Base-by-base conservation (phyloP, 2,329 filamentous ascomycete genomes). In the Phoma sp. region DNA sequence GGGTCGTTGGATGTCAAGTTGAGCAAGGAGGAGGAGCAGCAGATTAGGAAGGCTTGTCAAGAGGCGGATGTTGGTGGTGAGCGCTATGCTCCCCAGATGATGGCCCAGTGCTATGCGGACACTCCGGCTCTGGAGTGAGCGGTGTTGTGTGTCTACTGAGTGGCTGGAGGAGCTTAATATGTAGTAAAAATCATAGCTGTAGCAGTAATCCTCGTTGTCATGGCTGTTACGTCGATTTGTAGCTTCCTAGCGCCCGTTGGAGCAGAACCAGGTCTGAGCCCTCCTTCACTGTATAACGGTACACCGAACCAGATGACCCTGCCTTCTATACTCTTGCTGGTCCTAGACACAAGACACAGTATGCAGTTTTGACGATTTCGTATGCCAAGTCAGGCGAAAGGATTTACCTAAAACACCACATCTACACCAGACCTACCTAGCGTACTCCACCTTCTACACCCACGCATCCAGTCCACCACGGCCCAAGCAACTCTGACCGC, bases 11-110 rank as follows among this genome's bases (percentile, higher is more conserved):
- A 68, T n/a, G 57, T 75, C 3, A 51, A 65, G 24, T 36, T 75
- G 51, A 70, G 52, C 3, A 57, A 65, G 24, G 66, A 72, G 15
- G 72, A 74, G 51, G 64, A 66, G 43, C 47, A 67, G 43, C 46
- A 67, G 41, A 69, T 75, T 25, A 58, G 73, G 19, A 65, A 65
- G 58, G 51, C 57, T 5, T 57, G 49, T 10, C 62, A 69, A 27
- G 60, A 62, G 33, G 84, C 82, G 0, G 84, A 81, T 55, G 61
- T 76, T 10, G 39, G 50, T 27, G 78, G 78, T 6, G 48, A 24
- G 22, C 67, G 78, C 37, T 80, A 80, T 50, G 21, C 31, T 31
- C 75, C 77, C 6, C 75, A 77, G 50, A 73, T 75, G 33, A 65
- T 73, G 46, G 45, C 53, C 8, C 47, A 58, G 22, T 67, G 70